Evolutionary conservation across 805 yeast species (phyloP), one percentile per base, ranked within the genome.

Genomic region (Trichomonascus vanleenenianus): DNA sequence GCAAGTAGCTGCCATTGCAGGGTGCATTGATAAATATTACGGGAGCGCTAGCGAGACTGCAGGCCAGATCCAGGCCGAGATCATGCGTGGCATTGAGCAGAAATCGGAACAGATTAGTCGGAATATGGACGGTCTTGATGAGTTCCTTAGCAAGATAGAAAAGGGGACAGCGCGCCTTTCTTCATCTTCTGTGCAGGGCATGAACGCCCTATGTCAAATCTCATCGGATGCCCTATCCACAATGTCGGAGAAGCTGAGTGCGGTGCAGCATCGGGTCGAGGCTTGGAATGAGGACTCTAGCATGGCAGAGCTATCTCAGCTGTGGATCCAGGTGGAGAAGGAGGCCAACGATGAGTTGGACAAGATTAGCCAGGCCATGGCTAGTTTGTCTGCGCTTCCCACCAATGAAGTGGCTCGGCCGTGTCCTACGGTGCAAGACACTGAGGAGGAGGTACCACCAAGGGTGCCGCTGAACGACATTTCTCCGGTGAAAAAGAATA

Each of bases 401-500:
- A 19, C n/a, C 16, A 8, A 27, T 6, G 40, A n/a, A 11, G 31
- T 33, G 10, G 4, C 20, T 11, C 15, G 8, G 12, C 22, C 12
- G 15, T 20, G 11, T 22, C 34, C 36, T 5, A 31, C 33, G 9
- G 16, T 16, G 18, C 30, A 39, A 8, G 38, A 15, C 3, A 14
- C 19, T 5, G 39, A 36, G 30, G 30, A 19, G 30, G 39, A 18
- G 11, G 19, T 18, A 9, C 39, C 19, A 14, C 34, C n/a, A n/a
- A n/a, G 45, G 30, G 12, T 36, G 9, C 45, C 45, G 15, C 41
- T 43, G 15, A 36, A 35, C 35, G 41, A 43, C 15, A 22, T 43
- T 18, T 15, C 27, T 5, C 39, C 36, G 8, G 40, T 35, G 3
- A 40, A 31, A 10, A 27, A 20, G 14, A 15, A 14, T 27, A 39